These are phyloP conservation scores for Mortierella alpina DNA, from an alignment of 192 early-diverging fungal genomes.

Conservation along the genomic window DNA sequence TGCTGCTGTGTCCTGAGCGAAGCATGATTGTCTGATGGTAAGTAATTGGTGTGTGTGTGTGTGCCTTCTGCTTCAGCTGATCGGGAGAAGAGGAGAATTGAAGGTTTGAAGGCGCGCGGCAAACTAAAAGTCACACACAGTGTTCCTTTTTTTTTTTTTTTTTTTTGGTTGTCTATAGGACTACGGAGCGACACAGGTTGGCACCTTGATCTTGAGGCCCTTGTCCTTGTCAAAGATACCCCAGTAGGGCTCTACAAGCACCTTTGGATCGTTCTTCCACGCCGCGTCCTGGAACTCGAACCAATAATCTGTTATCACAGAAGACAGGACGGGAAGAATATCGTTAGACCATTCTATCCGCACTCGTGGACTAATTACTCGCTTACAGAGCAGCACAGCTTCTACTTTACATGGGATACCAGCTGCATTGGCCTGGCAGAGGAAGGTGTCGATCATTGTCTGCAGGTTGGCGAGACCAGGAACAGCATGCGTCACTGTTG, in stretches of 20 bases:
- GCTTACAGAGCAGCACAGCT: neutral
- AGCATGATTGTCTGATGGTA: too few species aligned
- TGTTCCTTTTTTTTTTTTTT: too few species aligned
- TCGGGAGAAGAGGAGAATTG: too few species aligned
- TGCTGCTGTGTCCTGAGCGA: too few species aligned
- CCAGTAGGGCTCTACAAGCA: constrained; percentile 48
- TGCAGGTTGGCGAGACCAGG: constrained; percentile 47
- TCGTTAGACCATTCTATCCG: neutral
- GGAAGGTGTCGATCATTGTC: constrained; percentile 42
- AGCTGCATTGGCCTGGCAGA: constrained; percentile 44
- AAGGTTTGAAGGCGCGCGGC: too few species aligned
- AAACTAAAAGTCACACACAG: too few species aligned
- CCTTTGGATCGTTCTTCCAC: constrained; percentile 49
- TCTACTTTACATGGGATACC: constrained; percentile 38
- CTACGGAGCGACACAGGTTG: constrained; percentile 36
- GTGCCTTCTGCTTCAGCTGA: too few species aligned
- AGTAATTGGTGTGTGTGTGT: too few species aligned
- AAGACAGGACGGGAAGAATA: neutral
- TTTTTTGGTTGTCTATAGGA: too few species aligned
- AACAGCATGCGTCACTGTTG: constrained; percentile 19
- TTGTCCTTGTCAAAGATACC: constrained; percentile 51
- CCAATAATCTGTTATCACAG: constrained; percentile 43
- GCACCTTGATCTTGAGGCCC: constrained; percentile 52
- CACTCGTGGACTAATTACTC: neutral
- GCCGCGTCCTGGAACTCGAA: constrained; percentile 59